phyloP scores from a whole-genome alignment of 129 eudicot genomes.

The Chrysanthemum seticuspe region DNA sequence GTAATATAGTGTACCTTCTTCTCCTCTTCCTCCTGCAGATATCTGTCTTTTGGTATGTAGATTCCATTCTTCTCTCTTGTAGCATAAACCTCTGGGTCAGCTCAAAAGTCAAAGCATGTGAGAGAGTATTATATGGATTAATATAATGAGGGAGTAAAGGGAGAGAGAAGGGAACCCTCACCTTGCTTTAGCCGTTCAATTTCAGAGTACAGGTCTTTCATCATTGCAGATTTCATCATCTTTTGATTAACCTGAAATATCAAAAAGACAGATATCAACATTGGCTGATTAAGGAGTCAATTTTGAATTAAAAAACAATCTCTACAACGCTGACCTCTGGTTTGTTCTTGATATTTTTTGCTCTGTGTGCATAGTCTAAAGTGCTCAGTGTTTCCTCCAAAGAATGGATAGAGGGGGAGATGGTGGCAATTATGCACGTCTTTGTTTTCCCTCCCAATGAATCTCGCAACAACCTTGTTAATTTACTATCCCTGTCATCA shows the following conservation, averaged over 20 bases:
- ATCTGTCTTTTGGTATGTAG: constrained; percentile 84
- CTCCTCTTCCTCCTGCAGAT: constrained; percentile 86
- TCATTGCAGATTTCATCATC: constrained; percentile 88
- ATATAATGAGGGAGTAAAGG: background rate
- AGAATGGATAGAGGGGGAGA: constrained; percentile 76
- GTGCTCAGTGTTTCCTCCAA: constrained; percentile 90
- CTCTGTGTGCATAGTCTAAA: constrained; percentile 84
- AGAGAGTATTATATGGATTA: background rate
- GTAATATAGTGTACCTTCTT: constrained; percentile 56
- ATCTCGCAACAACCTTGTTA: constrained; percentile 81
- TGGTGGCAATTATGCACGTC: constrained; percentile 88
- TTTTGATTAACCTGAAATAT: constrained; percentile 71
- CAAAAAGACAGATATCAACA: background rate
- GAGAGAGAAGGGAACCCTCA: background rate
- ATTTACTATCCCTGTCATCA: constrained; percentile 71
- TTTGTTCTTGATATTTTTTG: constrained; percentile 88
- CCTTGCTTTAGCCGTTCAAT: constrained; percentile 92
- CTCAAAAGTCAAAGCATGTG: background rate
- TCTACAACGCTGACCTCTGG: constrained; percentile 61
- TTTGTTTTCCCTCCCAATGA: constrained; percentile 94
- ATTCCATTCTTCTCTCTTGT: constrained; percentile 90
- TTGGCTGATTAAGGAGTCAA: background rate
- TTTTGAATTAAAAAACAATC: too few species aligned
- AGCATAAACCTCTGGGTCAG: constrained; percentile 72
- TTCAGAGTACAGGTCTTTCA: constrained; percentile 80